These are phyloP conservation scores for Plicaturopsis crispa DNA, from an alignment of 768 basidiomycete species.

Conservation along the genomic window DNA sequence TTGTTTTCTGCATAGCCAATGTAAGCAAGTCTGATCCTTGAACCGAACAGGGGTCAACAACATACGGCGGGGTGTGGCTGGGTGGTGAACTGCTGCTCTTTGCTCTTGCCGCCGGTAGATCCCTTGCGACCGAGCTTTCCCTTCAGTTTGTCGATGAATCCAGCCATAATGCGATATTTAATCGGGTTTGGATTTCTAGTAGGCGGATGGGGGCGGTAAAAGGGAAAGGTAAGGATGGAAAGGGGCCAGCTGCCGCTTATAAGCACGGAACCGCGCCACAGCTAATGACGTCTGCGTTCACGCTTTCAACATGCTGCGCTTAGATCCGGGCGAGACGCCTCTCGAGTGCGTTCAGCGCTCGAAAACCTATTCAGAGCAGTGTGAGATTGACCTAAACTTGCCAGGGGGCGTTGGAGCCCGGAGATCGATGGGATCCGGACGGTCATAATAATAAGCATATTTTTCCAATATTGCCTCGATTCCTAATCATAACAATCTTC, in stretches of 20 bases:
- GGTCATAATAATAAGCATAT: too few species aligned
- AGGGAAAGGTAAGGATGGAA: slow-evolving; percentile 1
- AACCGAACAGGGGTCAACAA: slow-evolving; percentile 2
- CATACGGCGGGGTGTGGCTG: slow-evolving; percentile 58
- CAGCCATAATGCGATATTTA: slow-evolving; percentile 5
- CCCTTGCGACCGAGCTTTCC: slow-evolving; percentile 7
- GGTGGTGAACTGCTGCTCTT: slow-evolving; percentile 43
- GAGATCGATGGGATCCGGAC: too few species aligned
- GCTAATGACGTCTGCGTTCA: not conserved
- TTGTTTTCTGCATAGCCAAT: slow-evolving; percentile 37
- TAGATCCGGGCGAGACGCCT: too few species aligned
- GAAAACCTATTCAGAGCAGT: too few species aligned
- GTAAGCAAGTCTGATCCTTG: not conserved
- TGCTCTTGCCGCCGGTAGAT: slow-evolving; percentile 7
- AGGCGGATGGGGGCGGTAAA: not conserved
- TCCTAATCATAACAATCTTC: too few species aligned
- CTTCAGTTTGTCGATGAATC: slow-evolving; percentile 8
- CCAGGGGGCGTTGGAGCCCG: too few species aligned
- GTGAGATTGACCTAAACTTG: too few species aligned
- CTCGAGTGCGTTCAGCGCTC: too few species aligned
- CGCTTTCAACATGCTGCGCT: too few species aligned
- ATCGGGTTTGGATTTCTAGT: not conserved
- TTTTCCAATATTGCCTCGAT: too few species aligned
- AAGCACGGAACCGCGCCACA: not conserved
- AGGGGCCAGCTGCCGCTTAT: too few species aligned